These are phyloP conservation scores for Pleurotus citrinopileatus DNA, from an alignment of 768 basidiomycete species.

Conservation along the genomic window DNA sequence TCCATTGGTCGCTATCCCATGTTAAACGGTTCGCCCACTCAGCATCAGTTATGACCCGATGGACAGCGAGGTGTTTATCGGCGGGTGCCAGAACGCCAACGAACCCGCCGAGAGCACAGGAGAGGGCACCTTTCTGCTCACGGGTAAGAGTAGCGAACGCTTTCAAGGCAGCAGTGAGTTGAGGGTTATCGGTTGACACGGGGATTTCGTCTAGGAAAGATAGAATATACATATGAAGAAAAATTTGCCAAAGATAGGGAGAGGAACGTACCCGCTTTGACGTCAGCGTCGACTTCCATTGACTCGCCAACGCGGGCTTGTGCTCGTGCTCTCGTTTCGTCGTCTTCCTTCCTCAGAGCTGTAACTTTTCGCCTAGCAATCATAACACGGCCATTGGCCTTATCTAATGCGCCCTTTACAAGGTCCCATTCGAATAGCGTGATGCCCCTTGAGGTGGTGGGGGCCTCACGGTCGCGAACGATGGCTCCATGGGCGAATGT, in stretches of 20 bases:
- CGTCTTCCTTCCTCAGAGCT: constrained; percentile 81
- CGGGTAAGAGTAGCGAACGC: constrained; percentile 70
- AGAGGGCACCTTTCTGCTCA: constrained; percentile 74
- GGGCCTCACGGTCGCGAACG: constrained; percentile 33
- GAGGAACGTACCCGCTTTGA: constrained; percentile 39
- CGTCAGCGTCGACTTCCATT: constrained; percentile 73
- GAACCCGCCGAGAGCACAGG: constrained; percentile 75
- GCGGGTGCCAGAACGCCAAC: constrained; percentile 56
- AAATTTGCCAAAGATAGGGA: constrained; percentile 8
- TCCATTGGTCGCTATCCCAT: constrained; percentile 79
- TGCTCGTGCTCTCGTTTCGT: constrained; percentile 74
- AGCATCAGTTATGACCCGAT: constrained; percentile 57
- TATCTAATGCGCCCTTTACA: constrained; percentile 79
- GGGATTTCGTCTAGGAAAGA: constrained; percentile 38
- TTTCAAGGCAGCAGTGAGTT: constrained; percentile 68
- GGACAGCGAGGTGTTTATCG: constrained; percentile 48
- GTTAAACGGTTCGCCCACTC: constrained; percentile 69
- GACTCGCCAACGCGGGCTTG: constrained; percentile 62
- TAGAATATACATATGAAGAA: constrained; percentile 6
- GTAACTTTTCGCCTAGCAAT: constrained; percentile 74
- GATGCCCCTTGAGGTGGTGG: constrained; percentile 40
- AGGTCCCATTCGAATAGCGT: constrained; percentile 83
- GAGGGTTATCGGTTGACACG: constrained; percentile 55
- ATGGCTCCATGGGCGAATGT: constrained; percentile 59
- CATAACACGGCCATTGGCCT: constrained; percentile 85